Evolutionary conservation across 2,329 filamentous ascomycete genomes (phyloP), one percentile per base, ranked within the genome.

Genomic region (Talaromyces sp.): DNA sequence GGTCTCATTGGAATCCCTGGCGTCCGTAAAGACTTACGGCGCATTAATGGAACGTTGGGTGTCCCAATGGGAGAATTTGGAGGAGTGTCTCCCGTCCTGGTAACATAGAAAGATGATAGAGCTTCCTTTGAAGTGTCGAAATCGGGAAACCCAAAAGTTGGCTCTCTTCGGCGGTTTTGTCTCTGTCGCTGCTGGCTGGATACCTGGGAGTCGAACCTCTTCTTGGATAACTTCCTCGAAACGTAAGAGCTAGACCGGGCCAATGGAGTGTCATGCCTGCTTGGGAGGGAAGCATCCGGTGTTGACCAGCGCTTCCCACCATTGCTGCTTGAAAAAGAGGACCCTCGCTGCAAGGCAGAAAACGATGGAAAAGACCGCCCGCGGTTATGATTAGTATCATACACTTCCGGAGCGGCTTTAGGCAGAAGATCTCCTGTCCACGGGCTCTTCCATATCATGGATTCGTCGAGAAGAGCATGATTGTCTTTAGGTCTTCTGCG

Each of bases 1-100:
- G 68, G 72, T 65, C 70, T 73, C 23, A 71, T 78, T 57, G 68
- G 75, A 59, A 73, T 65, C 5, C 73, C 74, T 5, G 72, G 75
- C 44, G 69, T 75, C 30, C 75, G 67, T 8, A 76, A 67, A 33
- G 75, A 77, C 18, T 72, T 71, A 27, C 74, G 71, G 27, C 75
- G 74, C n/a, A 72, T 76, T 44, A 75, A 60, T 14, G 73, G 74
- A 61, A 72, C 72, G 8, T 72, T 69, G 5, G 50, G 31, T 51
- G 54, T 56, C 40, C 53, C 58, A 14, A 61, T 34, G 16, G 36
- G 36, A n/a, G 36, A 40, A 47, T 9, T 47, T 1, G 59, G 55
- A 16, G 59, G 44, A 33, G 30, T 28, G 27, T 61, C 59, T 52
- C 55, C 62, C 36, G 72, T 69, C 12, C 69, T 65, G 18, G 71